Evolutionary conservation across 129 eudicot genomes (phyloP).

Genomic region (Helianthus tuberosus): DNA sequence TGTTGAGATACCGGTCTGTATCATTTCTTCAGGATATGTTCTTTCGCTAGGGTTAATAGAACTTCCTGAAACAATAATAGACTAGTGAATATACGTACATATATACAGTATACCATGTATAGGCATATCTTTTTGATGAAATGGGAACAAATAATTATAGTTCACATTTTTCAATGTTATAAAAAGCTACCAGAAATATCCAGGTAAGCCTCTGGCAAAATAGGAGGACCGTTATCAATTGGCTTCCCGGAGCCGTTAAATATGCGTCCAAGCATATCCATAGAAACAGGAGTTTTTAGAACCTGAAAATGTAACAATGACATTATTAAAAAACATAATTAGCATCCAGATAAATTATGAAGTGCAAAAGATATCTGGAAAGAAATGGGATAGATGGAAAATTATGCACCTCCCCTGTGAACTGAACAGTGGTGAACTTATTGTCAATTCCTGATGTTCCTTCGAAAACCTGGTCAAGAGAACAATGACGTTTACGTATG

Average conservation of each 20-base stretch:
- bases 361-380: not conserved
- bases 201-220: slow-evolving; percentile 89
- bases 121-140: not conserved
- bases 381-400: not conserved
- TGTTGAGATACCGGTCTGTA: slow-evolving; percentile 96
- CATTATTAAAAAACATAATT: slow-evolving; percentile 1
- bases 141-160: slow-evolving; percentile 2
- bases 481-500: slow-evolving; percentile 15
- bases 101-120: not conserved
- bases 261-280: slow-evolving; percentile 99
- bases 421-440: slow-evolving; percentile 92
- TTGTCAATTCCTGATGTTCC: slow-evolving; percentile 99
- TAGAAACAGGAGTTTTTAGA: slow-evolving; percentile 89
- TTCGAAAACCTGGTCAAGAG: slow-evolving; percentile 76
- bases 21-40: slow-evolving; percentile 99
- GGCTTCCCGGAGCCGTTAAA: slow-evolving; percentile 98
- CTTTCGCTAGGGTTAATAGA: slow-evolving; percentile 98
- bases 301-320: slow-evolving; percentile 49
- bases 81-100: not conserved
- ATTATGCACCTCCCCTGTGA: slow-evolving; percentile 83
- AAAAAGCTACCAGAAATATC: slow-evolving; percentile 74
- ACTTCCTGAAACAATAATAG: slow-evolving; percentile 61
- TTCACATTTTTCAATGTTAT: not conserved
- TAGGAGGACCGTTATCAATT: slow-evolving; percentile 97
- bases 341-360: not conserved